phyloP scores from a whole-genome alignment of 805 yeast genomes.

The Pichia membranifaciens region DNA sequence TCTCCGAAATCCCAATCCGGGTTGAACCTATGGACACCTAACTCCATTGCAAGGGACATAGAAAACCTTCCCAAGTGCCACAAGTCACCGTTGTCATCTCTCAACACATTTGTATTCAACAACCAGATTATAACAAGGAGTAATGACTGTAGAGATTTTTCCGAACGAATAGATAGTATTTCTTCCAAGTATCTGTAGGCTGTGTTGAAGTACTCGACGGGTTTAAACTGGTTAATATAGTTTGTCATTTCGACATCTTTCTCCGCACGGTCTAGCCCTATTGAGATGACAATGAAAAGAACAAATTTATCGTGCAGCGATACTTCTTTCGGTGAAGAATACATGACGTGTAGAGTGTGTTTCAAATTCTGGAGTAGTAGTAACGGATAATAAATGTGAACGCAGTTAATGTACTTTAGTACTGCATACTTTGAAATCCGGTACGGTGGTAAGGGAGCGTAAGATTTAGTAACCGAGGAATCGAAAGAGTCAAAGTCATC shows the following conservation, averaged over 20 bases:
- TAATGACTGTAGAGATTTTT: conserved; percentile 20
- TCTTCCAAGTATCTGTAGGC: conserved; percentile 23
- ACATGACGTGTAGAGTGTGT: conserved; percentile 10
- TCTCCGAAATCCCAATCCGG: conserved; percentile 25
- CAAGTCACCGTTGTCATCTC: conserved; percentile 24
- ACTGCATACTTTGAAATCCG: conserved; percentile 14
- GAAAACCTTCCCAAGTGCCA: conserved; percentile 24
- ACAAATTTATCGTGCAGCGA: conserved; percentile 20
- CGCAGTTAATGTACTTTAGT: conserved; percentile 16
- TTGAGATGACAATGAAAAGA: conserved; percentile 21
- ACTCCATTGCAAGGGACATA: conserved; percentile 26
- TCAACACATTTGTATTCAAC: conserved; percentile 18
- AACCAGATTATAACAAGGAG: conserved; percentile 22
- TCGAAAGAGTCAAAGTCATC: conserved; percentile 18
- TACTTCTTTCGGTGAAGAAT: conserved; percentile 13
- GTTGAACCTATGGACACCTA: conserved; percentile 24
- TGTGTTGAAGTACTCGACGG: conserved; percentile 21
- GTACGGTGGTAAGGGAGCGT: conserved; percentile 21
- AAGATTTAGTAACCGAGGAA: conserved; percentile 13
- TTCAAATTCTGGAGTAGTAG: conserved; percentile 15
- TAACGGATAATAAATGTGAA: conserved; percentile 21
- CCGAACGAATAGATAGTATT: conserved; percentile 19
- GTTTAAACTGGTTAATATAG: conserved; percentile 17
- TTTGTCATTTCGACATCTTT: conserved; percentile 5
- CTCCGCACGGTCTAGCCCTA: conserved; percentile 13